Evolutionary conservation across 2,329 filamentous ascomycete species (phyloP), one percentile per base, ranked within the genome.

Genomic region (Zarea fungicola): DNA sequence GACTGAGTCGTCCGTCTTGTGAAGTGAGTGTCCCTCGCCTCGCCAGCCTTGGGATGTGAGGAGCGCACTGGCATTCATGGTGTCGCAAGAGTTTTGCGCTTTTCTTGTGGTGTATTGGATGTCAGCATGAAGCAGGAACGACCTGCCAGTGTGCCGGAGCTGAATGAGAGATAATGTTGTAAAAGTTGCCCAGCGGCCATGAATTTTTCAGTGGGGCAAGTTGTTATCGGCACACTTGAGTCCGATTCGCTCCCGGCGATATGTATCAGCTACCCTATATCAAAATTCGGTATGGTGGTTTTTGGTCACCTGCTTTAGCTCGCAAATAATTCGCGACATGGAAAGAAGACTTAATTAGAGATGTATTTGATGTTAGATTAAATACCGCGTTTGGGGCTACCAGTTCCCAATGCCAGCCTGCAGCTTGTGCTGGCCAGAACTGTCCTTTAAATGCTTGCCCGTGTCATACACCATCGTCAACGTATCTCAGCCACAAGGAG

Each of bases 1-100:
- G 53, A 84, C 84, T 44, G 77, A 75, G 64, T 85, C 83, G 72
- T 80, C 76, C 16, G 75, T 82, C 53, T 85, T 80, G 63, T 96
- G 90, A 22, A 97, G 84, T 1, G 90, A 89, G 68, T 95, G 89
- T 55, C 92, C 92, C 31, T 83, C 80, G 56, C 92, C 92, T 51
- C 85, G 83, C 92, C 92, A 97, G 65, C 92, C 92, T 67, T 95
- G 90, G 58, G 83, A 80, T 57, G 84, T 83, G 58, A 97, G 83
- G 59, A 93, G 85, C 59, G 85, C 85, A 65, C 87, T 78, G 48
- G 91, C 87, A 68, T 97, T 80, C 91, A 97, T 96, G 4, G 14
- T 45, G 31, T 37, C 44, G n/a, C 7, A 3, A 6, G 4, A 32
- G 31, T 5, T 6, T 14, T n/a, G n/a, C n/a, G n/a, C n/a, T n/a